phyloP scores from a whole-genome alignment of 768 basidiomycete genomes.

The Nidularia pulvinata region DNA sequence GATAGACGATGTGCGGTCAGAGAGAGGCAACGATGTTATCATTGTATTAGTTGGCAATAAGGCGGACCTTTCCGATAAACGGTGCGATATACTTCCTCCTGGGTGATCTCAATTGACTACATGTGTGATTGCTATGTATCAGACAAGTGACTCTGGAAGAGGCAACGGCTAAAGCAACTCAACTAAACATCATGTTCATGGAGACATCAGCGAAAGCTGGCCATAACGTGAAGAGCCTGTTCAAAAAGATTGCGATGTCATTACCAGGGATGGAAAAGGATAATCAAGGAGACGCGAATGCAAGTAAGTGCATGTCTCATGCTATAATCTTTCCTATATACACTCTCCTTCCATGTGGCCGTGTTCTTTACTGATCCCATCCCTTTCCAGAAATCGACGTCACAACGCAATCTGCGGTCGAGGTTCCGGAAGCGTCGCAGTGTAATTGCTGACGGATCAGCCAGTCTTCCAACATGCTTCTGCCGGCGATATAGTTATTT shows the following conservation, averaged over 20 bases:
- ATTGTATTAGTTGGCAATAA: slow-evolving; percentile 99
- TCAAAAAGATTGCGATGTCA: slow-evolving; percentile 99
- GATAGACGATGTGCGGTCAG: slow-evolving; percentile 99
- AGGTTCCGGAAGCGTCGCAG: slow-evolving; percentile 85
- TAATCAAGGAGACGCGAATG: slow-evolving; percentile 54
- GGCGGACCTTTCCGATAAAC: slow-evolving; percentile 97
- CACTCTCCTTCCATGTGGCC: not conserved
- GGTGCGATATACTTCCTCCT: slow-evolving; percentile 45
- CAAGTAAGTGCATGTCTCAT: slow-evolving; percentile 34
- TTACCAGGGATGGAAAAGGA: slow-evolving; percentile 96
- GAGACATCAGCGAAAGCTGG: slow-evolving; percentile 99
- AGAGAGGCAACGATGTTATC: slow-evolving; percentile 97
- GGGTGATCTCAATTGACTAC: slow-evolving; percentile 2
- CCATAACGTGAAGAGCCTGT: slow-evolving; percentile 98
- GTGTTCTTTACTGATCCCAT: slow-evolving; percentile 2
- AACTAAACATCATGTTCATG: slow-evolving; percentile 97
- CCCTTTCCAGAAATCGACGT: slow-evolving; percentile 83
- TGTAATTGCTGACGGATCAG: slow-evolving; percentile 67
- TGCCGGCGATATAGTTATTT: too few species aligned
- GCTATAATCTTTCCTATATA: not conserved
- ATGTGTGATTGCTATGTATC: slow-evolving; percentile 3
- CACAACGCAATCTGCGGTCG: slow-evolving; percentile 62
- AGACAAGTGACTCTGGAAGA: slow-evolving; percentile 99
- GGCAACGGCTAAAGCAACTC: slow-evolving; percentile 87
- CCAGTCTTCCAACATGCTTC: too few species aligned